phyloP scores from a whole-genome alignment of 768 basidiomycete genomes.

The Russula olivacea region DNA sequence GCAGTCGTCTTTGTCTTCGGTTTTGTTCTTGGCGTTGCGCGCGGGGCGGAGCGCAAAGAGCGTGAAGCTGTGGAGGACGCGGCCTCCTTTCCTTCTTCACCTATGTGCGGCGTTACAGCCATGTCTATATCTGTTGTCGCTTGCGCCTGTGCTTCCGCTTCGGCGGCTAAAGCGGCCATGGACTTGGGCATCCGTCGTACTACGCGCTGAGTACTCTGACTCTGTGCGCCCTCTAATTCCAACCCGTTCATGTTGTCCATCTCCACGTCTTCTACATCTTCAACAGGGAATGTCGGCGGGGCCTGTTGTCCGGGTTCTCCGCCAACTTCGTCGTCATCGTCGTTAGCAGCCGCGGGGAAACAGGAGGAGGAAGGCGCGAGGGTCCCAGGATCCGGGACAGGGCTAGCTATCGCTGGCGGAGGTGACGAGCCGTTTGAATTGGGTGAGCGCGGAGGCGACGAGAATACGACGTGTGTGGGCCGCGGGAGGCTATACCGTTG shows the following conservation, averaged over 20 bases:
- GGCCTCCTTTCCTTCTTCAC: background rate
- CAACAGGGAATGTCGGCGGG: background rate
- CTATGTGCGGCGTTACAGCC: slow-evolving; percentile 10
- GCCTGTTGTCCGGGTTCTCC: background rate
- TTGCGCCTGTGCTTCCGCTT: background rate
- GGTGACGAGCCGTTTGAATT: background rate
- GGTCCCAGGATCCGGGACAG: too few relatives aligned
- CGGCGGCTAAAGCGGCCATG: slow-evolving; percentile 23
- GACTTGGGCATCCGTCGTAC: slow-evolving; percentile 17
- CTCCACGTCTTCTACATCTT: background rate
- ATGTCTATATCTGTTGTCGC: slow-evolving; percentile 25
- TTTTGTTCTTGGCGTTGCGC: background rate
- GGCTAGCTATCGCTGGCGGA: background rate
- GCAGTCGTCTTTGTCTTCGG: background rate
- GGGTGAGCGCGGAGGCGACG: slow-evolving; percentile 21
- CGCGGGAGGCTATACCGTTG: slow-evolving; percentile 67
- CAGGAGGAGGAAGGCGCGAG: too few relatives aligned
- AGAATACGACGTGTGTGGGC: slow-evolving; percentile 34
- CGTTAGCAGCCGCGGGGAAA: background rate
- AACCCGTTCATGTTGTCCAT: background rate
- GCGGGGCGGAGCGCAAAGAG: background rate
- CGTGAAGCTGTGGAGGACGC: background rate
- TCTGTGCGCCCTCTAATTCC: background rate
- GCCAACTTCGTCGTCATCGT: slow-evolving; percentile 27
- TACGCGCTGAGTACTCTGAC: background rate